phyloP scores from a whole-genome alignment of 805 yeast species.

The Wickerhamomyces kurtzmanii region DNA sequence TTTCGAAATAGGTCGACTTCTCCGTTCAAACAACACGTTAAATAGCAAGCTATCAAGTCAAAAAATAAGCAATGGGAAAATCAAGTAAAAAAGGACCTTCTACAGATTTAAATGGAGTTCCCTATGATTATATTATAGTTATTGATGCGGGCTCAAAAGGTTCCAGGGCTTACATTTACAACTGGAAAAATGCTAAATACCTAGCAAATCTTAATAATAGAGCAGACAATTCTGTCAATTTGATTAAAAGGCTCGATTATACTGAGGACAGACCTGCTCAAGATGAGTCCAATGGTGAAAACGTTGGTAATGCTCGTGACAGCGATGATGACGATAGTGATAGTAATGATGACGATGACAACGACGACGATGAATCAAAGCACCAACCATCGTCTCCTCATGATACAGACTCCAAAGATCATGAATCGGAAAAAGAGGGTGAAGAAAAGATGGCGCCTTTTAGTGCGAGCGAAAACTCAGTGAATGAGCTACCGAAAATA shows the following conservation, averaged over 20 bases:
- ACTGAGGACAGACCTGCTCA: conserved; percentile 5
- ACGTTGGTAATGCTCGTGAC: background rate
- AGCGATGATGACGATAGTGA: conserved; percentile 6
- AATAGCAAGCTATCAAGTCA: no score
- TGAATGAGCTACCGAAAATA: conserved; percentile 26
- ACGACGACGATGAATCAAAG: conserved; percentile 7
- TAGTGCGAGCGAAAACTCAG: no score
- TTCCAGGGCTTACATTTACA: conserved; percentile 49
- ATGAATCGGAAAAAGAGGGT: conserved; percentile 6
- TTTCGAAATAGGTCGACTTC: no score
- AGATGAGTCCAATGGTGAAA: background rate
- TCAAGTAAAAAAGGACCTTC: conserved; percentile 23
- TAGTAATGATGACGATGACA: conserved; percentile 12
- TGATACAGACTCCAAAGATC: conserved; percentile 2
- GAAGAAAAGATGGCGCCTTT: no score
- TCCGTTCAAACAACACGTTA: no score
- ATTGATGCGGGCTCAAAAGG: conserved; percentile 64
- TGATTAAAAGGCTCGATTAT: conserved; percentile 1
- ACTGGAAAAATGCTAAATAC: conserved; percentile 29
- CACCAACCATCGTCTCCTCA: background rate
- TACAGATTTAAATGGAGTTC: conserved; percentile 30
- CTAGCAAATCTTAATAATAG: conserved; percentile 8
- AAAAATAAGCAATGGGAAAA: no score
- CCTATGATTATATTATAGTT: conserved; percentile 50
- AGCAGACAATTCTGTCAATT: conserved; percentile 8